Percentiles rank a stretch among this genome's conserved stretches.
Evolutionary conservation across 1,284 basidiomycete species (phyloP).

Genomic region (Sanguinoderma infundibulare): DNA sequence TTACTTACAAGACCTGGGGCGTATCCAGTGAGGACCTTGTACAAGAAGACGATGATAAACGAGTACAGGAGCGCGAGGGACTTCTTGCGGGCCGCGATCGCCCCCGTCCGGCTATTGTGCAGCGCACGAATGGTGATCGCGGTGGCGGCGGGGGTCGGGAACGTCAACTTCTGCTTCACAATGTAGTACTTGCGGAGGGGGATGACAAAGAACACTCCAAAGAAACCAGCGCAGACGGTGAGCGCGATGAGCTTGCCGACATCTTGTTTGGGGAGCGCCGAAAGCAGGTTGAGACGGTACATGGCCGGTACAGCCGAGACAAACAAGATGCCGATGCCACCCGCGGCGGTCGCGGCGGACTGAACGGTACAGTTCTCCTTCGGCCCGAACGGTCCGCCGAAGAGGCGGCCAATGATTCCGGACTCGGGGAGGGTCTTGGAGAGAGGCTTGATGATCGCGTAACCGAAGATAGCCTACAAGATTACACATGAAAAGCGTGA

Average conservation of each 20-base stretch:
- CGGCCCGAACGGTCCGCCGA: slow-evolving; percentile 68
- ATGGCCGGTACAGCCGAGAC: slow-evolving; percentile 72
- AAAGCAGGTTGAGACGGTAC: slow-evolving; percentile 59
- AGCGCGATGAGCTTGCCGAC: slow-evolving; percentile 61
- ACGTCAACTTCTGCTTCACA: slow-evolving; percentile 68
- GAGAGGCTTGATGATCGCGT: slow-evolving; percentile 65
- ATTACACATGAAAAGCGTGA: no score
- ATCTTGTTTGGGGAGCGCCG: slow-evolving; percentile 50
- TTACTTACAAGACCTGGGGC: slow-evolving; percentile 55
- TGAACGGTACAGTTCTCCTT: slow-evolving; percentile 72
- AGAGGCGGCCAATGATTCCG: slow-evolving; percentile 47
- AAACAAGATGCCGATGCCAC: slow-evolving; percentile 65
- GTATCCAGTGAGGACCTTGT: slow-evolving; percentile 63
- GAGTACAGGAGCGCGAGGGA: slow-evolving; percentile 53
- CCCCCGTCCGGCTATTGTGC: slow-evolving; percentile 56
- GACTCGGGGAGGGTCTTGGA: slow-evolving; percentile 52
- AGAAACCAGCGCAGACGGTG: slow-evolving; percentile 62
- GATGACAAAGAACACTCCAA: slow-evolving; percentile 71
- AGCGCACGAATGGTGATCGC: slow-evolving; percentile 70
- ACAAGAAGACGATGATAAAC: slow-evolving; percentile 54
- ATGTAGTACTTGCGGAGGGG: slow-evolving; percentile 71
- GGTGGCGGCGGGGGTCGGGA: slow-evolving; percentile 73
- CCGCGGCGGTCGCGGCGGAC: slow-evolving; percentile 57
- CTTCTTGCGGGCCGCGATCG: slow-evolving; percentile 61
- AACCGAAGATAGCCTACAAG: slow-evolving; percentile 64